Base-by-base conservation (phyloP, 2,329 filamentous ascomycete species). In the Orbilia oligospora region DNA sequence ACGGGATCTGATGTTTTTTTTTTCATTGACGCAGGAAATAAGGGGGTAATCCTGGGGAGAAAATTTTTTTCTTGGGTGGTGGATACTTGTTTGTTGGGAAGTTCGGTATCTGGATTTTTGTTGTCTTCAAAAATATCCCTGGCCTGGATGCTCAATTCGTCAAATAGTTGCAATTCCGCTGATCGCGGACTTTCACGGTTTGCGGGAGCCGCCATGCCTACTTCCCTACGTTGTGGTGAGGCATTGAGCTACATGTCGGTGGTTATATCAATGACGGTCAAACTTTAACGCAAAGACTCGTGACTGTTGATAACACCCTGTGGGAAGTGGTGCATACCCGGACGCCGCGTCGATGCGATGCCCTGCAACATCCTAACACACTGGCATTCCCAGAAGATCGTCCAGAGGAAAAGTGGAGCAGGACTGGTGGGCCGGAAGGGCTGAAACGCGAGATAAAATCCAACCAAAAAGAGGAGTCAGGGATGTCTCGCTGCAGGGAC, bases 401-500 rank as follows among this genome's bases (percentile, higher is more conserved):
- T 33, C 61, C 55, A 61, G 41, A 41, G 36, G 30, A 53, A 77
- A 71, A 71, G 67, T 53, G 68, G 61, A 77, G 53, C n/a, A 63
- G 30, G 36, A 75, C 46, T 75, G 66, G 41, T 67, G 63, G 67
- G 38, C 71, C 67, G 63, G 68, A 77, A 71, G 53, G 71, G 67
- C 73, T 77, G 73, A 77, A 77, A 77, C 73, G 73, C 56, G 70
- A 55, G 73, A 68, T 67, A 71, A 70, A 70, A 68, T 56, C 53
- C 58, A 44, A 71, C 46, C 58, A 77, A 68, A 66, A 63, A 61
- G 49, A 44, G 73, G 67, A 44, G 61, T 68, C 73, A 77, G 67
- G 73, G 73, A 71, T 77, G 36, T 24, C 49, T 77, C 72, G 72
- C 72, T 77, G 73, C 73, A 77, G 73, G 73, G 73, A 77, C 73